Conservation (phyloP, 2,329 filamentous ascomycete species). For the Claviceps purpurea region DNA sequence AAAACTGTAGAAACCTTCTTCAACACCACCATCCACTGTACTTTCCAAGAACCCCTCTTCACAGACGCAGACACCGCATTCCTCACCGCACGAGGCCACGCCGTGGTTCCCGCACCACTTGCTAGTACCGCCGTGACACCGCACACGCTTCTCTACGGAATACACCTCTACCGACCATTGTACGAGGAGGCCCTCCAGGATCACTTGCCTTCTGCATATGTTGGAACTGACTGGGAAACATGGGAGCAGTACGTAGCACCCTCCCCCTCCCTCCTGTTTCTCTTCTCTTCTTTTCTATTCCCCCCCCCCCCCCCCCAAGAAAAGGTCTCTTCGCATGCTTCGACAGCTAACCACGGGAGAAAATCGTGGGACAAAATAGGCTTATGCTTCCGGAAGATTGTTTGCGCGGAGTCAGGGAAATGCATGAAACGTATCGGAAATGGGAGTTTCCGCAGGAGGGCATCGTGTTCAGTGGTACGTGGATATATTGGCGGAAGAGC, state of each 20-base stretch:
- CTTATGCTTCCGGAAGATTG: not conserved
- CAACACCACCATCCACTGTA: conserved; percentile 23
- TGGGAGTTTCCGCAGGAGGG: conserved; percentile 10
- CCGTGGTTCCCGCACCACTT: conserved; percentile 34
- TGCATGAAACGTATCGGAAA: conserved; percentile 8
- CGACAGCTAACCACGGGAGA: not conserved
- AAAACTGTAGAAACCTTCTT: not conserved
- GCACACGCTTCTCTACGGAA: conserved; percentile 43
- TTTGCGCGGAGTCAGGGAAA: conserved; percentile 6
- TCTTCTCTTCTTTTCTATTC: too few species aligned
- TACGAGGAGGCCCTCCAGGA: conserved; percentile 37
- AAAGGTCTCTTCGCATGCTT: too few species aligned
- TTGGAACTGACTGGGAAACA: conserved; percentile 40
- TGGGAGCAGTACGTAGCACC: conserved; percentile 34
- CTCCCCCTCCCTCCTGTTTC: not conserved
- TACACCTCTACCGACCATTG: conserved; percentile 44
- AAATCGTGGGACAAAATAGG: not conserved
- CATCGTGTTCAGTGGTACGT: conserved; percentile 11
- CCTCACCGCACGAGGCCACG: conserved; percentile 40
- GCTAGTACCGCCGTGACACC: conserved; percentile 37
- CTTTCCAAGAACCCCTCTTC: conserved; percentile 44
- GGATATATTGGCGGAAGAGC: conserved; percentile 9
- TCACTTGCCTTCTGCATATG: conserved; percentile 36
- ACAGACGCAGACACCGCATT: conserved; percentile 35
- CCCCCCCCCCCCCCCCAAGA: too few species aligned